A percentile compares a stretch with the other conserved stretches of the same genome.
Conservation (phyloP, 805 yeast genomes). For the Starmerella cellae region DNA sequence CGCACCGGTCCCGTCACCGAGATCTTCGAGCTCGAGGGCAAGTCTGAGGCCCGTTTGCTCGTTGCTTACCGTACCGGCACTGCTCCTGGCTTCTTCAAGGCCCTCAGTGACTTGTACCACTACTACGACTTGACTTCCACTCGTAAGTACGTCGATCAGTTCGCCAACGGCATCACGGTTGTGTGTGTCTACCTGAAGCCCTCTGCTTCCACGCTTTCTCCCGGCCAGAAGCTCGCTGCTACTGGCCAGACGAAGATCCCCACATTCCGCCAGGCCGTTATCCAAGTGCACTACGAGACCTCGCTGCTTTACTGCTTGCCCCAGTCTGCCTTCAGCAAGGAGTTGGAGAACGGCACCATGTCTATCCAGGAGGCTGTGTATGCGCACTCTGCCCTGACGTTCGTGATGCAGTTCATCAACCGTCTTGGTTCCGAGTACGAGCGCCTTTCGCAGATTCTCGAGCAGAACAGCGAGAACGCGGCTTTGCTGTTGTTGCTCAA, state of each 20-base stretch:
- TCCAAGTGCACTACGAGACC: conserved; percentile 87
- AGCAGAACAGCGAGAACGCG: conserved; percentile 49
- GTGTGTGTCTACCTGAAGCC: conserved; percentile 76
- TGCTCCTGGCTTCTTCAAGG: conserved; percentile 76
- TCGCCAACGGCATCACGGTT: conserved; percentile 74
- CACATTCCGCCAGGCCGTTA: conserved; percentile 56
- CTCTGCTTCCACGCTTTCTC: conserved; percentile 29
- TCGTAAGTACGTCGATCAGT: conserved; percentile 88
- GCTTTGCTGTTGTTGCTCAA: conserved; percentile 71
- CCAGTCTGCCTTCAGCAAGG: conserved; percentile 60
- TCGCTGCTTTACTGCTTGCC: conserved; percentile 86
- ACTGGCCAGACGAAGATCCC: conserved; percentile 23
- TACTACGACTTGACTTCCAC: conserved; percentile 76
- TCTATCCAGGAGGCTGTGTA: conserved; percentile 90
- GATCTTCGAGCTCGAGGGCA: conserved; percentile 64
- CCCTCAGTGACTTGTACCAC: conserved; percentile 71
- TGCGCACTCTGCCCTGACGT: conserved; percentile 85
- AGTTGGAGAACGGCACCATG: conserved; percentile 60
- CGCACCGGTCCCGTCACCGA: conserved; percentile 89
- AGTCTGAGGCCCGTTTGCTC: conserved; percentile 73
- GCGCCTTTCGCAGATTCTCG: conserved; percentile 51
- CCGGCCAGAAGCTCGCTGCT: conserved; percentile 11
- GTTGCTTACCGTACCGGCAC: conserved; percentile 78
- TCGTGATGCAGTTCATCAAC: conserved; percentile 88
- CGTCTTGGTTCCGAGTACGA: conserved; percentile 83